These are phyloP conservation scores for Russula foetens DNA, from an alignment of 768 basidiomycete genomes.

Conservation along the genomic window DNA sequence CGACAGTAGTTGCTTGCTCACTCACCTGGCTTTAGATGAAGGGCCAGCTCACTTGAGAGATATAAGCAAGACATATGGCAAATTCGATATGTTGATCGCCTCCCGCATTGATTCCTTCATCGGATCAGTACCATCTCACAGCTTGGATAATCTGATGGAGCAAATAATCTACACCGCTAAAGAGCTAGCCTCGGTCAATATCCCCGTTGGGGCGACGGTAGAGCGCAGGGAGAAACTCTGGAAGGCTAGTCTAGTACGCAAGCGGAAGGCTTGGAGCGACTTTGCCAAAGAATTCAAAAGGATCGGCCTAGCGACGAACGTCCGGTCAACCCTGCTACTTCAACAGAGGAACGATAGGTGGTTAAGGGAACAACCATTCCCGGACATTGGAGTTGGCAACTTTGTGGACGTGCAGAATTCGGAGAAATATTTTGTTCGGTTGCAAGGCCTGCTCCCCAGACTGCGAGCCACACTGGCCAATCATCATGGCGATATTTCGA, in stretches of 20 bases:
- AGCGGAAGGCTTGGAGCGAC: slow-evolving; percentile 87
- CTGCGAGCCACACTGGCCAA: slow-evolving; percentile 51
- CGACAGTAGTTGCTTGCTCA: neutral
- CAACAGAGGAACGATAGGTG: slow-evolving; percentile 48
- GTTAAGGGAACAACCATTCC: slow-evolving; percentile 53
- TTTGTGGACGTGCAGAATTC: slow-evolving; percentile 30
- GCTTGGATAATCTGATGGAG: slow-evolving; percentile 47
- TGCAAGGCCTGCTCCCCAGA: slow-evolving; percentile 56
- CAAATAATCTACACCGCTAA: slow-evolving; percentile 58
- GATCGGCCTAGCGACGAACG: slow-evolving; percentile 61
- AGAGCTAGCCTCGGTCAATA: slow-evolving; percentile 40
- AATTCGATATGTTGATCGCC: slow-evolving; percentile 39
- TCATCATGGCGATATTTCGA: slow-evolving; percentile 78
- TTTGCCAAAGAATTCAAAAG: slow-evolving; percentile 82
- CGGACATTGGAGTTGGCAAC: slow-evolving; percentile 24
- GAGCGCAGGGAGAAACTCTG: slow-evolving; percentile 52
- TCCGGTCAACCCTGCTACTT: slow-evolving; percentile 61
- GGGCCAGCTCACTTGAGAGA: slow-evolving; percentile 37
- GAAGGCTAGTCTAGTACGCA: slow-evolving; percentile 71
- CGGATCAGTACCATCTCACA: slow-evolving; percentile 30
- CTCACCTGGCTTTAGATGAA: neutral
- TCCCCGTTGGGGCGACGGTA: slow-evolving; percentile 35
- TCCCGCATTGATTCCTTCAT: slow-evolving; percentile 38
- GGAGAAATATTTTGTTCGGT: slow-evolving; percentile 57
- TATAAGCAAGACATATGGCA: slow-evolving; percentile 41